These are phyloP conservation scores for Candida vaughaniae DNA, from an alignment of 805 yeast genomes.

Conservation along the genomic window DNA sequence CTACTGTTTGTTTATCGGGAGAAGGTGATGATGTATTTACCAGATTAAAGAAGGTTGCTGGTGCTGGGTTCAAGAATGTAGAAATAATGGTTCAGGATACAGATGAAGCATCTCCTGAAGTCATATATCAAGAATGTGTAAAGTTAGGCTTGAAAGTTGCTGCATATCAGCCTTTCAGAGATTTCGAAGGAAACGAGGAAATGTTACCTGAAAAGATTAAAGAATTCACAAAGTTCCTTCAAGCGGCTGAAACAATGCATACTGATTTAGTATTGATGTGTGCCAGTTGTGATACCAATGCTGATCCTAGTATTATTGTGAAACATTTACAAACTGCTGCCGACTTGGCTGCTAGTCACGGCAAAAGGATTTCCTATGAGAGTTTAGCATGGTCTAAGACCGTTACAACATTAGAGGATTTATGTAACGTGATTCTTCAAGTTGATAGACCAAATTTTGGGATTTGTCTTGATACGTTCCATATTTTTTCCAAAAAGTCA, in stretches of 20 bases:
- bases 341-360: too few relatives aligned
- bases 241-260: conserved; percentile 4
- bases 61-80: conserved; percentile 14
- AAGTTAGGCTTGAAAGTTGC: conserved; percentile 8
- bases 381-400: too few relatives aligned
- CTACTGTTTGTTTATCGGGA: conserved; percentile 6
- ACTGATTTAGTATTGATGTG: conserved; percentile 13
- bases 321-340: too few relatives aligned
- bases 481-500: too few relatives aligned
- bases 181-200: conserved; percentile 14
- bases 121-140: conserved; percentile 10
- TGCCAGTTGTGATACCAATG: conserved; percentile 12
- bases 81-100: conserved; percentile 17
- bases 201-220: not conserved
- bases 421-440: too few relatives aligned
- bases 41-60: conserved; percentile 12
- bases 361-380: too few relatives aligned
- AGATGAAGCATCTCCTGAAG: conserved; percentile 10
- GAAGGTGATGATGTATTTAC: conserved; percentile 10
- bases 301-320: conserved; percentile 9
- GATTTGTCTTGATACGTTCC: too few relatives aligned
- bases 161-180: conserved; percentile 16
- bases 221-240: conserved; percentile 6
- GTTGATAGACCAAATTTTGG: too few relatives aligned
- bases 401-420: too few relatives aligned